Conservation (phyloP, 345 rosid genomes). For the Aquilaria malaccensis region DNA sequence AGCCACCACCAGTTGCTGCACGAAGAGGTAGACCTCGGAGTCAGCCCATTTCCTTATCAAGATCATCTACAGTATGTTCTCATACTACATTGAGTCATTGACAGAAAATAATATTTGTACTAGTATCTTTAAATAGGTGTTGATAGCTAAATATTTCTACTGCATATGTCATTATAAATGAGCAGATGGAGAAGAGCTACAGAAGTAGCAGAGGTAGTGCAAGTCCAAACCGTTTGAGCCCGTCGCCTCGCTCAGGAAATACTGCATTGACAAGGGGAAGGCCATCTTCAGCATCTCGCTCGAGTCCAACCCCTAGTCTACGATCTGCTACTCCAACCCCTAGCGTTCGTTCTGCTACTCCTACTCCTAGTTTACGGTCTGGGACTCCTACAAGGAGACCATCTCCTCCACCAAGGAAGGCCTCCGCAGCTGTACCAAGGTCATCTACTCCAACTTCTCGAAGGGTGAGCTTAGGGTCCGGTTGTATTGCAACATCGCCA, state of each 20-base stretch:
- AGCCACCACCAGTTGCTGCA: constrained; percentile 46
- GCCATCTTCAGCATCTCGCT: constrained; percentile 66
- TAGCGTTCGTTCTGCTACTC: constrained; percentile 38
- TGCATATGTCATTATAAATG: neutral
- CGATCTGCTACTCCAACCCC: constrained; percentile 57
- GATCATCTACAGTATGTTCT: constrained; percentile 82
- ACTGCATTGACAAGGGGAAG: constrained; percentile 68
- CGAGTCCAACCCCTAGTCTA: constrained; percentile 55
- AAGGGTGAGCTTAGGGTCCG: constrained; percentile 62
- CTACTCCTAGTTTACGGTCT: constrained; percentile 29
- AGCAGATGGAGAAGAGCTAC: constrained; percentile 91
- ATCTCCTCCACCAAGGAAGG: constrained; percentile 71
- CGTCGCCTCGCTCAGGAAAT: constrained; percentile 71
- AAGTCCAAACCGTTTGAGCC: constrained; percentile 92
- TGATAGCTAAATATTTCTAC: neutral
- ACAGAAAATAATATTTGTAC: neutral
- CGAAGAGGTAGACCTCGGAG: constrained; percentile 83
- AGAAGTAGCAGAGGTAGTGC: constrained; percentile 93
- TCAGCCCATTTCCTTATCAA: constrained; percentile 83
- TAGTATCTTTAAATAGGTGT: neutral
- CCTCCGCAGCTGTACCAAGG: constrained; percentile 54
- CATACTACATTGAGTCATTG: constrained; percentile 9
- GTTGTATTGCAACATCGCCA: constrained; percentile 26
- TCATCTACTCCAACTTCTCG: constrained; percentile 74
- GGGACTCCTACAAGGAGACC: constrained; percentile 63